Percentiles rank a stretch among this genome's conserved stretches.
These are phyloP conservation scores for Beauveria brongniartii DNA, from an alignment of 2,329 filamentous ascomycete species.

Conservation along the genomic window DNA sequence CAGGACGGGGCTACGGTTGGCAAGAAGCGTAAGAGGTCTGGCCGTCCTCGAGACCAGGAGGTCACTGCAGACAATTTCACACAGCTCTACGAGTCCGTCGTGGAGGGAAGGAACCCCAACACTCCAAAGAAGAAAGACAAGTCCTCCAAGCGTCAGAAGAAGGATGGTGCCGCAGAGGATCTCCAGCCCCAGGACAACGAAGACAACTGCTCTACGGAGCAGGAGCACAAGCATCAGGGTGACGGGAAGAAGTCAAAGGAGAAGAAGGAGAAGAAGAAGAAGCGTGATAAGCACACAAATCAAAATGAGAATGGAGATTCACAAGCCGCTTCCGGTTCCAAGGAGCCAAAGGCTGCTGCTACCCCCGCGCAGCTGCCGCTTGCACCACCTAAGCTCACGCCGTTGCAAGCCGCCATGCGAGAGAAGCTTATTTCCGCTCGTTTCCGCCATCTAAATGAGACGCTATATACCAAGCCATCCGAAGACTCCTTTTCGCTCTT, in stretches of 20 bases:
- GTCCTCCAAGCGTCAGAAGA: conserved; percentile 28
- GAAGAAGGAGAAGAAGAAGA: conserved; percentile 32
- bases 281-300: conserved; percentile 19
- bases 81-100: conserved; percentile 70
- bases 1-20: conserved; percentile 35
- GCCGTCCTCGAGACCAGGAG: conserved; percentile 23
- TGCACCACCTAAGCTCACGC: conserved; percentile 62
- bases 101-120: conserved; percentile 54
- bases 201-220: conserved; percentile 13
- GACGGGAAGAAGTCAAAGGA: conserved; percentile 16
- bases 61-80: conserved; percentile 66
- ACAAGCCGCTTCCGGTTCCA: not conserved
- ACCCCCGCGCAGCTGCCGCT: conserved; percentile 31
- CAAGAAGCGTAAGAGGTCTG: conserved; percentile 49
- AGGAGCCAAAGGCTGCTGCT: conserved; percentile 17
- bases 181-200: conserved; percentile 11
- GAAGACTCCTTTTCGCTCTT: conserved; percentile 77
- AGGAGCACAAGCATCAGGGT: conserved; percentile 17
- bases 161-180: conserved; percentile 9
- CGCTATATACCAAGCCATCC: conserved; percentile 88
- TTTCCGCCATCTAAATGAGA: conserved; percentile 96
- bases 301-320: conserved; percentile 14
- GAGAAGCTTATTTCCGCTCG: conserved; percentile 90
- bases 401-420: conserved; percentile 88
- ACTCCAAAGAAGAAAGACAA: conserved; percentile 17